A percentile compares a stretch with the other conserved stretches of the same genome.
These are phyloP conservation scores for Crithidia acanthocephali DNA, from an alignment of 208 protist genomes.

Conservation along the genomic window DNA sequence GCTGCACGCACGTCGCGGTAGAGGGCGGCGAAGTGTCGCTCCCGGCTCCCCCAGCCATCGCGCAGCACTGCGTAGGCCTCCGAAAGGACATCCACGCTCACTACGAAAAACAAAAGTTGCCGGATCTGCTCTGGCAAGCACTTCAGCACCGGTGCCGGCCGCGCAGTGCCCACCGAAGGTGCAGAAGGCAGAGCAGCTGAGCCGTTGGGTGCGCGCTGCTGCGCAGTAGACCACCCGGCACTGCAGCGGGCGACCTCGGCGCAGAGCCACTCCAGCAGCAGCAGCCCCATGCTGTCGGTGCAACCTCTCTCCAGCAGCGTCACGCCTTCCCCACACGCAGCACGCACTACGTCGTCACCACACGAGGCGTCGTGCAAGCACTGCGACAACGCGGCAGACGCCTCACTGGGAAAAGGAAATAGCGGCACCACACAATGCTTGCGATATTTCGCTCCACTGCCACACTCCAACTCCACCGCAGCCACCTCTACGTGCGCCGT, in stretches of 20 bases:
- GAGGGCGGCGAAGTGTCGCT: constrained; percentile 2
- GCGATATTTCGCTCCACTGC: too few species aligned
- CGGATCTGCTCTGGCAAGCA: constrained; percentile 19
- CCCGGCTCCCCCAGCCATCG: not conserved
- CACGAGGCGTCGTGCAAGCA: not conserved
- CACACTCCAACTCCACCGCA: not conserved
- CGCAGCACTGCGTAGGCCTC: constrained; percentile 18
- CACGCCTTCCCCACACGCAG: not conserved
- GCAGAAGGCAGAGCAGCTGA: not conserved
- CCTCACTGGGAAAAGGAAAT: constrained; percentile 10
- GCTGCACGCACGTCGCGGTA: not conserved
- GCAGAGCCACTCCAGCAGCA: constrained; percentile 7
- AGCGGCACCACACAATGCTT: not conserved
- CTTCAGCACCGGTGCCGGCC: not conserved
- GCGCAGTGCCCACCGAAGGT: not conserved
- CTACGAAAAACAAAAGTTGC: constrained; percentile 41
- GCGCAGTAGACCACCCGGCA: not conserved
- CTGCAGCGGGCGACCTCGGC: not conserved
- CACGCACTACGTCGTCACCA: not conserved
- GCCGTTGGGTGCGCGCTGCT: not conserved
- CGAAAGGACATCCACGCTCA: constrained; percentile 30
- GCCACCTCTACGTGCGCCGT: too few species aligned
- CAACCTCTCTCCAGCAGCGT: not conserved
- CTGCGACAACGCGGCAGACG: not conserved
- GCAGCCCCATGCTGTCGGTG: not conserved